phyloP scores from a whole-genome alignment of 371 early-diverging fungal genomes.

The Blastocladiella emersonii region DNA sequence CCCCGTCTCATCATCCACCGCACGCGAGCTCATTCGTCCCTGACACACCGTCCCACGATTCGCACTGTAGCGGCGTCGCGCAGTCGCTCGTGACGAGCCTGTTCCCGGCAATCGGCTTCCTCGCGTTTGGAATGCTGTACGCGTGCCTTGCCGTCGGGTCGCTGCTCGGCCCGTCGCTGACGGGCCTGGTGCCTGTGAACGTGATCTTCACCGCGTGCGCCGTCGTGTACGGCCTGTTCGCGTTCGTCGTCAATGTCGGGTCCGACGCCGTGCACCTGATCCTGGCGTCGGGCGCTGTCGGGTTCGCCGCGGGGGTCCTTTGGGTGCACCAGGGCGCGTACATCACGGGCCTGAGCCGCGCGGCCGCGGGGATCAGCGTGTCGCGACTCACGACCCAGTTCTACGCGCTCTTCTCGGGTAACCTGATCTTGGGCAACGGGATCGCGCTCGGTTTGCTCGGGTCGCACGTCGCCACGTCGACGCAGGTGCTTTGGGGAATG shows the following conservation, averaged over 20 bases:
- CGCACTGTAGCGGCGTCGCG: too few species aligned
- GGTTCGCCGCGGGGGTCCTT: not conserved
- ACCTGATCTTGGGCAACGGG: too few species aligned
- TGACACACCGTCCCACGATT: too few species aligned
- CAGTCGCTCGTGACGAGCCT: not conserved
- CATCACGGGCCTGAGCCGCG: conserved; percentile 2
- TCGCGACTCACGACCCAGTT: too few species aligned
- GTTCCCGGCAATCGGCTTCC: not conserved
- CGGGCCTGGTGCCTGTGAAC: not conserved
- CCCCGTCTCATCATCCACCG: too few species aligned
- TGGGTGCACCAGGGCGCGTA: not conserved
- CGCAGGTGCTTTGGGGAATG: too few species aligned
- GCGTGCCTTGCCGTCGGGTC: not conserved
- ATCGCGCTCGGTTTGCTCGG: too few species aligned
- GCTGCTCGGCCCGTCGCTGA: not conserved
- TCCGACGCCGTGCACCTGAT: too few species aligned
- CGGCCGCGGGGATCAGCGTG: too few species aligned
- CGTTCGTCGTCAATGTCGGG: not conserved
- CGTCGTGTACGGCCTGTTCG: not conserved
- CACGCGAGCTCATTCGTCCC: too few species aligned
- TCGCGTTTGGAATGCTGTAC: not conserved
- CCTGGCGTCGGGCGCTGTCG: not conserved
- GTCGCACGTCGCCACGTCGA: too few species aligned
- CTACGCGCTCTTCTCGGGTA: too few species aligned
- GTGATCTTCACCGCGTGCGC: not conserved